Evolutionary conservation across 1,139 yeast genomes (phyloP).

Genomic region (Yamadazyma kanchanaburiensis): DNA sequence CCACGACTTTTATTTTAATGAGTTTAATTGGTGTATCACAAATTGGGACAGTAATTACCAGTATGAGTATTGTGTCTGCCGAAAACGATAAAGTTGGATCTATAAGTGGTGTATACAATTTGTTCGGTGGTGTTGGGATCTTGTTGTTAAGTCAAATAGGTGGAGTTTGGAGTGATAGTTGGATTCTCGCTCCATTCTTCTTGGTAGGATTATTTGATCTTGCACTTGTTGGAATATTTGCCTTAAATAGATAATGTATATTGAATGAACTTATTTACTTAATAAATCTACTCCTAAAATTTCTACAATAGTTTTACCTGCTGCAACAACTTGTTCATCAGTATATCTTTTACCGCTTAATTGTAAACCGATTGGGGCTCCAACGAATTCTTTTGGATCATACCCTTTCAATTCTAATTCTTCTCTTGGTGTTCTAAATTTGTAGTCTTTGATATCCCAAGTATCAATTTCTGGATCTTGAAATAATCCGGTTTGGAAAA

Average conservation of each 20-base stretch:
- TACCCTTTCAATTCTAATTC: constrained; percentile 33
- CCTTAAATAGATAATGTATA: too few species aligned
- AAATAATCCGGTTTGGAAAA: constrained; percentile 57
- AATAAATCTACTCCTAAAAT: constrained; percentile 22
- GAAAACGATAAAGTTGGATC: constrained; percentile 49
- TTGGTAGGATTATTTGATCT: constrained; percentile 46
- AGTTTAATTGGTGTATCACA: constrained; percentile 41
- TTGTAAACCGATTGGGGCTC: constrained; percentile 43
- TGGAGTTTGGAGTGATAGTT: constrained; percentile 55
- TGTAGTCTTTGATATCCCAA: constrained; percentile 33
- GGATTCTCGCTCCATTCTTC: constrained; percentile 60
- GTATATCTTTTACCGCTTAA: constrained; percentile 36
- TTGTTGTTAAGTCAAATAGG: constrained; percentile 58
- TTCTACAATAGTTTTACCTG: constrained; percentile 32
- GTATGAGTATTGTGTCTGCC: constrained; percentile 40
- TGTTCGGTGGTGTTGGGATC: constrained; percentile 71
- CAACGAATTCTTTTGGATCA: constrained; percentile 28
- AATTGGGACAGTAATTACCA: constrained; percentile 56
- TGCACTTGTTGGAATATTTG: neutral
- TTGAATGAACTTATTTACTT: too few species aligned
- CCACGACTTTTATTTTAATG: constrained; percentile 27
- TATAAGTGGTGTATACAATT: constrained; percentile 64
- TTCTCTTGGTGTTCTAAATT: constrained; percentile 43
- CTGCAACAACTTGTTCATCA: constrained; percentile 43
- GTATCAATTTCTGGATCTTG: constrained; percentile 49